Evolutionary conservation across 768 basidiomycete species (phyloP), one percentile per base, ranked within the genome.

Genomic region (Agaricus blazei): DNA sequence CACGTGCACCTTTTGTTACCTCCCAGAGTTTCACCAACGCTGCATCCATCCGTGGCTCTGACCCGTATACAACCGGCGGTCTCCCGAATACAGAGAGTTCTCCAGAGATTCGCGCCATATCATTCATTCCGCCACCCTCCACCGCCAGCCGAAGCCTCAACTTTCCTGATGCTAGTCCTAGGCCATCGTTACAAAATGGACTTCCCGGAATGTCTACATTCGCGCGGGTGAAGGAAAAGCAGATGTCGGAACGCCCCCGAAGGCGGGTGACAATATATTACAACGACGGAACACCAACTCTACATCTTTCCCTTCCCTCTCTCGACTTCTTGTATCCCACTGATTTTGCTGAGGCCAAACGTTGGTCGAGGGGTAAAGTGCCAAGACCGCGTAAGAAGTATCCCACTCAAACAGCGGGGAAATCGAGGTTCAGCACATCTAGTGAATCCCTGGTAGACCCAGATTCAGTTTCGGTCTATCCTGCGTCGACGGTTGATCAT

Each of bases 261-360:
- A 54, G 76, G 48, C 76, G 78, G 0, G 84, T 85, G 4, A 84
- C 81, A 0, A 68, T 84, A 19, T 70, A 69, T 24, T 74, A 72
- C 52, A 68, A 72, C 42, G 63, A 66, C 26, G 80, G 75, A 31
- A 72, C 80, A 1, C 84, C 84, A 28, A 73, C 67, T 31, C 68
- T 85, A 23, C 70, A 77, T 36, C 73, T 85, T 63, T 81, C 83
- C 11, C 80, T 84, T 60, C 85, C 84, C 0, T 58, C 57, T 8
- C 62, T 81, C 37, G 75, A 76, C 45, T 58, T 80, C 19, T 80
- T 79, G 15, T 68, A 58, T 27, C 72, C 72, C 14, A 57, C 62
- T 8, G 41, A 63, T 3, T 61, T 73, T 14, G 63, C 59, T 9
- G 65, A 71, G 43, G 60, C 55, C 38, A 67, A 65, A 49, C 56